Percentiles rank a stretch among this genome's conserved stretches.
These are phyloP conservation scores for Colletotrichum tamarilloi DNA, from an alignment of 2,329 filamentous ascomycete species.

Conservation along the genomic window DNA sequence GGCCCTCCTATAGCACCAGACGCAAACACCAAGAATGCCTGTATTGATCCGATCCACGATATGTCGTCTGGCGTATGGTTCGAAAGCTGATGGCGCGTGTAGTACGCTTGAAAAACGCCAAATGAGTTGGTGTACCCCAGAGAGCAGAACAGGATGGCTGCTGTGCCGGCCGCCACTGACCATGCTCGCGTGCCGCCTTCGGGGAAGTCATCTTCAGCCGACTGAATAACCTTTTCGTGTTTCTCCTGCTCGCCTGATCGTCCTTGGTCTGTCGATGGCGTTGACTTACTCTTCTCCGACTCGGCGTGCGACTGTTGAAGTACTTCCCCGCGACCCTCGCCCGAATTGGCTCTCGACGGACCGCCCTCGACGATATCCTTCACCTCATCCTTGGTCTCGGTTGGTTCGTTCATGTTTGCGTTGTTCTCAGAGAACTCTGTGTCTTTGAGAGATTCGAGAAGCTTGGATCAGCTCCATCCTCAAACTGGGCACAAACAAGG, in stretches of 20 bases:
- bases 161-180: slow-evolving; percentile 51
- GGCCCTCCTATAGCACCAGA: slow-evolving; percentile 37
- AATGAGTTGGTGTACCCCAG: slow-evolving; percentile 43
- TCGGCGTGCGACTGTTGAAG: background rate
- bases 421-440: background rate
- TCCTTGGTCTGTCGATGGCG: background rate
- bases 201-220: slow-evolving; percentile 35
- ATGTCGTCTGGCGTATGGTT: slow-evolving; percentile 40
- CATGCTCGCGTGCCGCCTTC: slow-evolving; percentile 52
- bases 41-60: slow-evolving; percentile 42
- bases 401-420: background rate
- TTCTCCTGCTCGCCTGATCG: background rate
- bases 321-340: background rate
- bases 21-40: slow-evolving; percentile 41
- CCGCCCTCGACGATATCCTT: background rate
- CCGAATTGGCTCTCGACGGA: background rate
- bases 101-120: slow-evolving; percentile 43
- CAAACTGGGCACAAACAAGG: background rate
- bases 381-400: background rate
- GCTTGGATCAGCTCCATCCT: background rate
- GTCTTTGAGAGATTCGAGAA: background rate
- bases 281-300: background rate
- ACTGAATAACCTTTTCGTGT: slow-evolving; percentile 10
- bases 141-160: slow-evolving; percentile 45
- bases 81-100: slow-evolving; percentile 40